Base-by-base conservation (phyloP, 75 land plant genomes). In the Azolla pinnata region DNA sequence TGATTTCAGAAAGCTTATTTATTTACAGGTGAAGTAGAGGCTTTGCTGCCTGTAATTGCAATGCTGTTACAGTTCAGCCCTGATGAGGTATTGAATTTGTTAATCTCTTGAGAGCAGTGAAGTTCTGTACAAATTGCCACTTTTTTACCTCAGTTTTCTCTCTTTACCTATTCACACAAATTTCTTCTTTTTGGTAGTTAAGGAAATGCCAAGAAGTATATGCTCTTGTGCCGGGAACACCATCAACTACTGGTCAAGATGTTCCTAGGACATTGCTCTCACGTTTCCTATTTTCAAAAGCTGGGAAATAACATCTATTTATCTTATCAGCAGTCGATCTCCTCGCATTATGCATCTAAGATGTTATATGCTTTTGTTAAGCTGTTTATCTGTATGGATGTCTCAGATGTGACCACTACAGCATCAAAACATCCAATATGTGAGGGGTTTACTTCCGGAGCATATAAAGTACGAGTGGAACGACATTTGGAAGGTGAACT, bases 61-160 rank as follows among this genome's bases (percentile, higher is more conserved):
- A 93, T 72, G 72, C 67, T 93, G 42, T 70, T 93, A 67, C 98
- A 89, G 59, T 93, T 93, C 72, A 93, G 96, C 63, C 96, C 90
- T 29, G 98, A 93, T 18, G 98, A 93, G 92, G 97, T 88, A 42
- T 44, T n/a, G 33, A 31, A 29, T 55, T 4, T 10, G 63, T 9
- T 64, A 60, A 8, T 12, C 10, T 34, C 61, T 7, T 4, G 4
- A 17, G 18, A 2, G 19, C 48, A n/a, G 29, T 59, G n/a, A 17
- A n/a, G n/a, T n/a, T n/a, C n/a, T n/a, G n/a, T n/a, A 34, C 30
- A 59, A 33, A 12, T 34, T 38, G 42, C 2, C 17, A 4, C 9
- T 44, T 21, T 35, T 9, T 25, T 17, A 17, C 55, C 35, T 21
- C 12, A 28, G 33, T 49, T 3, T 14, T 31, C 17, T 27, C 14